A percentile compares a stretch with the other conserved stretches of the same genome.
Evolutionary conservation across 2,329 filamentous ascomycete genomes (phyloP).

Genomic region (Ascomycota sp.): DNA sequence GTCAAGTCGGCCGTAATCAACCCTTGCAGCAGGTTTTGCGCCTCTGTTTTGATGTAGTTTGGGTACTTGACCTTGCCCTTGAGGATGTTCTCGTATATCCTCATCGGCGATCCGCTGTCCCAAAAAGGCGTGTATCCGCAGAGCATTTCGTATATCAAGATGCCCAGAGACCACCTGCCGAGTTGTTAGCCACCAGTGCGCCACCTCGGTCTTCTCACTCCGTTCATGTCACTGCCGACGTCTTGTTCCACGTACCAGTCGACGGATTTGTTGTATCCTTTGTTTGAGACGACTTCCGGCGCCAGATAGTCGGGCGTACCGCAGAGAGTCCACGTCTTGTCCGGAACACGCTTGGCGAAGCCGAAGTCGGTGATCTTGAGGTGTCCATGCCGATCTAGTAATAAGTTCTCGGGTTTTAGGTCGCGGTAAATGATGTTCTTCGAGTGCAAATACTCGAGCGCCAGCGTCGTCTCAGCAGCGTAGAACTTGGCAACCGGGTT

Average conservation of each 20-base stretch:
- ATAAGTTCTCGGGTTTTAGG: conserved; percentile 83
- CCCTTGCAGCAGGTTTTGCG: conserved; percentile 77
- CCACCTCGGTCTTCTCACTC: too few species aligned
- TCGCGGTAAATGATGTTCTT: conserved; percentile 97
- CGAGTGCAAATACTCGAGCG: conserved; percentile 83
- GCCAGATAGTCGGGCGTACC: conserved; percentile 95
- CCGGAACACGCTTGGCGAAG: conserved; percentile 92
- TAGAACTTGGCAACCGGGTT: conserved; percentile 99
- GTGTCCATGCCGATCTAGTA: conserved; percentile 82
- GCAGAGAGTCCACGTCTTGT: conserved; percentile 98
- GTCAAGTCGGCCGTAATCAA: conserved; percentile 90
- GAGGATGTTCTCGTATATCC: conserved; percentile 98
- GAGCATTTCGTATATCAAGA: conserved; percentile 98
- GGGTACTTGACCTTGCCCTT: conserved; percentile 93
- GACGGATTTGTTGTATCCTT: conserved; percentile 98
- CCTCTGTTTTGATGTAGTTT: conserved; percentile 83
- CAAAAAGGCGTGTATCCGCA: conserved; percentile 98
- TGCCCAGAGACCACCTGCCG: conserved; percentile 86
- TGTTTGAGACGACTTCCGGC: conserved; percentile 95
- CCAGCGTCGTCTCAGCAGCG: conserved; percentile 87
- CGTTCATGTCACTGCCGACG: not conserved
- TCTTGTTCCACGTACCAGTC: conserved; percentile 54
- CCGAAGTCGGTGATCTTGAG: conserved; percentile 97
- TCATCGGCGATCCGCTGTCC: conserved; percentile 94
- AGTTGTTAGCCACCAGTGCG: not conserved